Evolutionary conservation across 768 basidiomycete species (phyloP), one percentile per base, ranked within the genome.

Genomic region (Kwoniella sp.): DNA sequence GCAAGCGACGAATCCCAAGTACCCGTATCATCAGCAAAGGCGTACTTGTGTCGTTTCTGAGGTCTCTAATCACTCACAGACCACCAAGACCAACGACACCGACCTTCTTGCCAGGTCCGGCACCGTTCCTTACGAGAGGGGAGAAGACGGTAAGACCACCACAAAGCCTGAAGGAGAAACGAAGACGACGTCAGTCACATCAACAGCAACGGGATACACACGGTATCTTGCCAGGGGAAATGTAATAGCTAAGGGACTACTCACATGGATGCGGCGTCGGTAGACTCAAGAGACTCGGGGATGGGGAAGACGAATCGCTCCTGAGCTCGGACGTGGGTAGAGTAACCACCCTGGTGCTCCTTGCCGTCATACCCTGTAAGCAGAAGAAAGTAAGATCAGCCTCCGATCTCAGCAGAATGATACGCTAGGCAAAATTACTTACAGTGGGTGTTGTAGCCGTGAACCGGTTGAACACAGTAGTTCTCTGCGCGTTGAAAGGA

Each of bases 71-170:
- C 26, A 59, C 58, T 59, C 22, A 59, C 73, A 88, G 81, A 22
- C 87, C 88, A 38, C 88, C 88, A 38, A 90, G 84, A 48, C 88
- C 88, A 66, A 89, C 82, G 48, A 90, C 79, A 50, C 87, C 89
- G 68, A 90, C 86, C 66, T 83, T 84, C 81, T 86, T 87, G 48
- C 87, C 88, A 0, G 86, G 86, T 0, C 87, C 87, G 61, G 69
- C 75, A 29, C 85, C 85, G 77, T 86, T 84, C 30, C 85, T 81
- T 28, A 83, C 82, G 22, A 89, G 81, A 13, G 88, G 87, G 0
- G 86, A 87, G 81, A 82, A 88, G 8, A 86, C 85, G 7, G 87
- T 88, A n/a, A 88, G 74, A 29, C 87, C 87, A 5, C 83, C 88
- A 72, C 87, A 89, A 52, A 88, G 77, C 79, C 79, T 80, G 55